Evolutionary conservation across 331 rosid genomes (phyloP), one percentile per base, ranked within the genome.

Genomic region (Rosa hybrid): DNA sequence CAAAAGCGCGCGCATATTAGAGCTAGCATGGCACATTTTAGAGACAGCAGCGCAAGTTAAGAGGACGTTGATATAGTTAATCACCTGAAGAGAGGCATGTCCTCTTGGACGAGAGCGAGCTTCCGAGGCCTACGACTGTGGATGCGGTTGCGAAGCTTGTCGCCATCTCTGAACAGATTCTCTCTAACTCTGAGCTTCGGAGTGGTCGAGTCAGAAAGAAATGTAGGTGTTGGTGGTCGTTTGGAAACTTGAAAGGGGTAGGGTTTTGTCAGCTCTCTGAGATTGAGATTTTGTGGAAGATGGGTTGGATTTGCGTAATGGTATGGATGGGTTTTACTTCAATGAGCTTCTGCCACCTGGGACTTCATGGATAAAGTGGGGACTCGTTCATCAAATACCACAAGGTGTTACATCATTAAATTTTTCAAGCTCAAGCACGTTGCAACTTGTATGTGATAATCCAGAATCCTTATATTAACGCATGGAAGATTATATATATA

Each of bases 281-380:
- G 71, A 45, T 13, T 21, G 44, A 81, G 76, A 75, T 56, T 68
- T 75, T 68, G 78, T 60, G 80, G 76, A 60, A 68, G 71, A 75
- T 68, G 48, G 86, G 80, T 20, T 30, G 73, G 51, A 77, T 65
- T 88, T 88, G 48, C 83, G 38, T 54, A 48, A 34, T 88, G 88
- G 48, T 81, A 48, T 54, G 82, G 82, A 84, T 90, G 76, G 8
- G 53, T 46, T 38, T 20, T 79, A 62, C 75, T 49, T 85, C 94
- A 90, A 90, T 90, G 42, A 74, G 23, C 6, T 77, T 74, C 25
- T 78, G 92, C 86, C 94, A 88, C 90, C 68, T 88, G 1, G 64
- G 81, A 81, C 5, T 34, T 44, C n/a, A 8, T 3, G 72, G 94
- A 90, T 88, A 88, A 83, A 85, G 87, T 82, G 80, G 92, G 90